Base-by-base conservation (phyloP, 495 filamentous ascomycete species). In the Aspergillus nidulans region DNA sequence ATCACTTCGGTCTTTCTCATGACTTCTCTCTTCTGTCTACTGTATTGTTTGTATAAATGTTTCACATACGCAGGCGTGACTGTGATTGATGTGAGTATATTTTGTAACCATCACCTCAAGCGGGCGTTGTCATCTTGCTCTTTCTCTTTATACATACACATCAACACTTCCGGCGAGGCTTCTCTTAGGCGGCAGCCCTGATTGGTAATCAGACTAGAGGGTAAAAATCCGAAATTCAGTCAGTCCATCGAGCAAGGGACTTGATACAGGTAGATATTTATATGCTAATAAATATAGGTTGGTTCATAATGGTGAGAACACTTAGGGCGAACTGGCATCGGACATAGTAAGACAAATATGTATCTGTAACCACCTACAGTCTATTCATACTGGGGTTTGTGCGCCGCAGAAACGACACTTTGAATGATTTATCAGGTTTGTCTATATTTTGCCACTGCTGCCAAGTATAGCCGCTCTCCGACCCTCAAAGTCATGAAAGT, bases 401-500 rank as follows among this genome's bases (percentile, higher is more conserved):
- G n/a, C n/a, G n/a, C 9, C 30, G 4, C 30, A 34, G 6, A 34
- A 34, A 34, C 4, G 2, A 7, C 30, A 13, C 2, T 12, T 6
- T 6, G 15, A 34, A 7, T 34, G 4, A 34, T 26, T 1, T 12
- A 15, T 2, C 28, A 45, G 15, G 32, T 43, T 34, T 50, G 9
- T 15, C 6, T 16, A 28, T 40, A 15, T 6, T 15, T 1, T 23
- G 8, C 6, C 1, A 10, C 6, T 2, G 8, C 8, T 19, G 10
- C 9, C 19, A 32, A 39, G 9, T 24, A 49, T 39, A 25, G 12
- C 6, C 0, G 20, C 47, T 15, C 47, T 34, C 9, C 32, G 47
- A 21, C 20, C 3, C 47, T 39, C 47, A 24, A 74, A 61, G 12
- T 51, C 59, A 44, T 69, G 64, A 53, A 77, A 77, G 57, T 71